Conservation (phyloP, 768 basidiomycete species). For the Suillus tomentosus region DNA sequence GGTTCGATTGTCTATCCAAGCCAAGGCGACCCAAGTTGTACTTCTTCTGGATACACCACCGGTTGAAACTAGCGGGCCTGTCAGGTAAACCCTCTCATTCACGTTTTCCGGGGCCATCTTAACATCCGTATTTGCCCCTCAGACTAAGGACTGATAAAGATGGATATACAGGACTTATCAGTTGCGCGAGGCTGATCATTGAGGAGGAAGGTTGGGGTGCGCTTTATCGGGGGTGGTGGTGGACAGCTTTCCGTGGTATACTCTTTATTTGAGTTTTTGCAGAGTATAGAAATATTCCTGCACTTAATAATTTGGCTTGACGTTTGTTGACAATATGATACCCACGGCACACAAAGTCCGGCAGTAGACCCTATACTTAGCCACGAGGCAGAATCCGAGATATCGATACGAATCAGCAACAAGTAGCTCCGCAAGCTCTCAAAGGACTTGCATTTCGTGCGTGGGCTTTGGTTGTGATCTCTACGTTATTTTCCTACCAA, state of each 20-base stretch:
- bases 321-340: slow-evolving; percentile 3
- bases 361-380: slow-evolving; percentile 5
- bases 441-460: slow-evolving; percentile 8
- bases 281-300: not conserved
- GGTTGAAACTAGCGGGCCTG: not conserved
- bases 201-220: slow-evolving; percentile 39
- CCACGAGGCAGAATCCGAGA: slow-evolving; percentile 10
- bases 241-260: slow-evolving; percentile 21
- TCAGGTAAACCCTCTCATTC: not conserved
- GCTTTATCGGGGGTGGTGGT: slow-evolving; percentile 39
- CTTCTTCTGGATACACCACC: not conserved
- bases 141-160: not conserved
- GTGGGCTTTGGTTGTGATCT: not conserved
- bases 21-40: not conserved
- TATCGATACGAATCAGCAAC: slow-evolving; percentile 13
- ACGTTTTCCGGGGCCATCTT: not conserved
- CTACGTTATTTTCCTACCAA: not conserved
- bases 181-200: slow-evolving; percentile 34
- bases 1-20: slow-evolving; percentile 8
- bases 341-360: not conserved
- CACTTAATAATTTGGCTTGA: not conserved
- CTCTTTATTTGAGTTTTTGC: slow-evolving; percentile 3
- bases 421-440: slow-evolving; percentile 3
- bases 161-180: slow-evolving; percentile 15
- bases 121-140: not conserved